Percentiles rank a stretch among this genome's conserved stretches.
These are phyloP conservation scores for Iris pallida DNA, from an alignment of 116 monocot genomes.

Conservation along the genomic window DNA sequence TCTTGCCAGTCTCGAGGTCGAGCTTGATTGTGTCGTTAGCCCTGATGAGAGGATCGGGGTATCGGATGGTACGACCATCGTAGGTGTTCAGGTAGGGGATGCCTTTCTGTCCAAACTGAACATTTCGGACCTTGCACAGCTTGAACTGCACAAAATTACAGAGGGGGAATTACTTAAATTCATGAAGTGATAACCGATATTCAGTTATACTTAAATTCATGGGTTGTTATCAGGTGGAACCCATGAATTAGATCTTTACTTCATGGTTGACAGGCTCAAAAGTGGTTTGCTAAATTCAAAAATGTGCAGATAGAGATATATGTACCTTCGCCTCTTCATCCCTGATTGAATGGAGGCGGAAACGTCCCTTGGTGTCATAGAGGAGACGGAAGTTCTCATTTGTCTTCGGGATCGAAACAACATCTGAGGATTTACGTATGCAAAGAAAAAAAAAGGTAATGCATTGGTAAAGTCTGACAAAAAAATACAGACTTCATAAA, in stretches of 20 bases:
- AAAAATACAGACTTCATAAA: no score
- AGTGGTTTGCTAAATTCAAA: no score
- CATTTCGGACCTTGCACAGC: conserved; percentile 65
- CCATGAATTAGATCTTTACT: no score
- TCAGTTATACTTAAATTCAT: no score
- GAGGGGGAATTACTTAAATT: no score
- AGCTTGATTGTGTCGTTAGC: conserved; percentile 71
- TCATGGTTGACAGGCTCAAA: no score
- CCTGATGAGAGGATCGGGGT: conserved; percentile 66
- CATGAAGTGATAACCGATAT: no score
- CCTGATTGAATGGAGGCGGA: conserved; percentile 54
- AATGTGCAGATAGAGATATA: no score
- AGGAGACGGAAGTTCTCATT: conserved; percentile 70
- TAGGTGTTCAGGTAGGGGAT: conserved; percentile 70
- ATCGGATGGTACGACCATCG: conserved; percentile 76
- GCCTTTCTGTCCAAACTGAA: conserved; percentile 73
- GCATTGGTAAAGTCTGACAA: not conserved
- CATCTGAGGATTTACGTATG: conserved; percentile 30
- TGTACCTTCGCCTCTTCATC: conserved; percentile 37
- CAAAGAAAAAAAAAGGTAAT: not conserved
- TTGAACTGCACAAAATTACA: conserved; percentile 68
- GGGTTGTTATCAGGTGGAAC: no score
- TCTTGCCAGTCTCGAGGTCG: conserved; percentile 55
- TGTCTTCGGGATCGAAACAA: conserved; percentile 63
- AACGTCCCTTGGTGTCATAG: conserved; percentile 76